Evolutionary conservation across 768 basidiomycete species (phyloP).

Genomic region (Boletus rex-veris): DNA sequence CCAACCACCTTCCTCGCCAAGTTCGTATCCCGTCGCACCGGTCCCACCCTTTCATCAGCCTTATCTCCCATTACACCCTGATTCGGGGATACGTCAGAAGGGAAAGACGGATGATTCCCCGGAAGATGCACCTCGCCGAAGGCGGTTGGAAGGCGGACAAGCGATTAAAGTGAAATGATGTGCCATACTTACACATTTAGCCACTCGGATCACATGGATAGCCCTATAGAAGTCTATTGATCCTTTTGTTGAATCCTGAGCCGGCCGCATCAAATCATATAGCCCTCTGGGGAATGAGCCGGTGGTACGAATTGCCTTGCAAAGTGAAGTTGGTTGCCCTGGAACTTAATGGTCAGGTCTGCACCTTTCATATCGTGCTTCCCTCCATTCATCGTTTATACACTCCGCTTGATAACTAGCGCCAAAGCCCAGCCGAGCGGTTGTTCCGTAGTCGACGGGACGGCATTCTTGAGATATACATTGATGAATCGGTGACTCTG

Average conservation of each 20-base stretch:
- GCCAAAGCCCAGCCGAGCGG: background rate
- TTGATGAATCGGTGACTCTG: conserved; percentile 19
- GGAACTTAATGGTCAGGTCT: conserved; percentile 8
- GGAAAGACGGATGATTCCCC: conserved; percentile 25
- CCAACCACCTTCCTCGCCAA: conserved; percentile 40
- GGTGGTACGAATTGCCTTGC: conserved; percentile 8
- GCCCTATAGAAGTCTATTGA: conserved; percentile 21
- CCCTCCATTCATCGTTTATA: background rate
- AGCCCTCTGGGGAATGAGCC: conserved; percentile 22
- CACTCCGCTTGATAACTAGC: conserved; percentile 2
- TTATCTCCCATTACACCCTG: conserved; percentile 51
- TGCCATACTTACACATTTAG: conserved; percentile 14
- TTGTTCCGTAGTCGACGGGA: conserved; percentile 23
- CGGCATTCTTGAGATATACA: conserved; percentile 12
- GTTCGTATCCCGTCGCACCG: conserved; percentile 40
- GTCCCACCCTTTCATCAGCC: conserved; percentile 43
- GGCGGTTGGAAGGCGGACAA: conserved; percentile 54
- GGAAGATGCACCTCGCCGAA: conserved; percentile 47
- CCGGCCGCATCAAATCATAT: conserved; percentile 22
- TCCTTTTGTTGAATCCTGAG: conserved; percentile 15
- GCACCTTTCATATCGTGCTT: conserved; percentile 8
- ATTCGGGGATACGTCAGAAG: conserved; percentile 45
- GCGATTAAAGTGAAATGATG: conserved; percentile 53
- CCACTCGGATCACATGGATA: conserved; percentile 29
- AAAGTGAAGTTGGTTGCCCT: conserved; percentile 10